Evolutionary conservation across 768 basidiomycete genomes (phyloP).

Genomic region (Pulveroboletus frians): DNA sequence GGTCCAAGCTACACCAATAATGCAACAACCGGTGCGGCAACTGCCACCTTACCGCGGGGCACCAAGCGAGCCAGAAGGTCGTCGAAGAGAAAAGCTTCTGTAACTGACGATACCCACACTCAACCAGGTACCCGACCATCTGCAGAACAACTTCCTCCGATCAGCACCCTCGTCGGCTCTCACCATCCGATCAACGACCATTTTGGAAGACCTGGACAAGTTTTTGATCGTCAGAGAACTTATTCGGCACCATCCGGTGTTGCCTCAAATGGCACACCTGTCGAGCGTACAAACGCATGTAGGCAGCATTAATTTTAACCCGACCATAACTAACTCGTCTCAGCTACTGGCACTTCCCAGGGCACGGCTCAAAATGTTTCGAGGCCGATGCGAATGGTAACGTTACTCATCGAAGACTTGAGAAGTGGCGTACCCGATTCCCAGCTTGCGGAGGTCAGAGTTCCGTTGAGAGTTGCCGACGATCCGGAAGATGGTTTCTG

Average conservation of each 20-base stretch:
- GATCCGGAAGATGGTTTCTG: constrained; percentile 56
- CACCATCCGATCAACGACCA: constrained; percentile 7
- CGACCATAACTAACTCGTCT: constrained; percentile 6
- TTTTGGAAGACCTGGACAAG: constrained; percentile 1
- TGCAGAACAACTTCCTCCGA: constrained; percentile 5
- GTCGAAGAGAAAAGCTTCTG: constrained; percentile 6
- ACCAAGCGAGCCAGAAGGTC: constrained; percentile 13
- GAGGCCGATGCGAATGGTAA: constrained; percentile 47
- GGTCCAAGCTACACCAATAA: neutral
- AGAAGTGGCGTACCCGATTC: constrained; percentile 50
- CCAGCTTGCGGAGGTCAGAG: constrained; percentile 60
- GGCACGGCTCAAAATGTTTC: constrained; percentile 9
- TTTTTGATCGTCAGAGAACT: neutral
- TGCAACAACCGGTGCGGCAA: neutral
- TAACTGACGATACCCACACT: neutral
- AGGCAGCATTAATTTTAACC: constrained; percentile 10
- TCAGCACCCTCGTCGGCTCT: neutral
- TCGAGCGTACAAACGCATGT: constrained; percentile 34
- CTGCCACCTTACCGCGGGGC: neutral
- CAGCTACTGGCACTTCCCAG: constrained; percentile 12
- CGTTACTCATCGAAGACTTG: constrained; percentile 60
- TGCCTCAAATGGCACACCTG: constrained; percentile 3
- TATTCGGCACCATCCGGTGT: neutral
- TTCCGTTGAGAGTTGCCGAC: constrained; percentile 48
- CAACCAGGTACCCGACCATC: constrained; percentile 6